Base-by-base conservation (phyloP, 306 rosid species). In the Quercus parvula region DNA sequence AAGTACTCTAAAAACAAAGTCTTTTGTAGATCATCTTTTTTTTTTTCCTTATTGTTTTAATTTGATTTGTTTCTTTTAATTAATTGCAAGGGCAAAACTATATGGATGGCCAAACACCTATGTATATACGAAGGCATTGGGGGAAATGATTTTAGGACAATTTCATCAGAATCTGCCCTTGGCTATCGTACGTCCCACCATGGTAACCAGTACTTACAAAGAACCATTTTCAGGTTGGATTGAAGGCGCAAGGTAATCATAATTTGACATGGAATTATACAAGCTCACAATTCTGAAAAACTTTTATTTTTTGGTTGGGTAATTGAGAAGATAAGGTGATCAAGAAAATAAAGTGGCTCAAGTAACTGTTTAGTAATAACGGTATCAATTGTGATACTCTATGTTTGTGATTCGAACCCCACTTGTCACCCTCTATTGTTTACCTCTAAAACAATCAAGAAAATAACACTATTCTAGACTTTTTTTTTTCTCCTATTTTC, bases 161-260 rank as follows among this genome's bases (percentile, higher is more conserved):
- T 58, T 11, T 4, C 79, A 75, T 56, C 77, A 64, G 9, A 78
- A 77, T 1, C 8, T 85, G 1, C 77, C 89, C 1, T 20, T 83
- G 14, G 31, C 74, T 22, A 69, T 88, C 52, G 0, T 78, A 52
- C 88, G 87, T 1, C 92, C 88, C 2, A 59, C 85, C 14, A 15
- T 61, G 2, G 4, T 88, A 4, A 31, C 27, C 0, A 77, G 87
- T 7, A 86, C 90, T 2, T 64, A 56, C 56, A 81, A 71, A 0
- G 78, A 89, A 27, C 89, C 90, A 18, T 82, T 86, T 54, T 75
- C 84, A 0, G 87, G 90, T 79, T 86, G 87, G 92, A 59, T 87
- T 52, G 87, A 89, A 83, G 85, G 78, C 12, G 49, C 79, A 6
- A 83, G 86, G 87, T 86, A 85, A 3, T 6, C 35, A 0, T 27